Base-by-base conservation (phyloP, 805 yeast species). In the Lachancea thermotolerans region DNA sequence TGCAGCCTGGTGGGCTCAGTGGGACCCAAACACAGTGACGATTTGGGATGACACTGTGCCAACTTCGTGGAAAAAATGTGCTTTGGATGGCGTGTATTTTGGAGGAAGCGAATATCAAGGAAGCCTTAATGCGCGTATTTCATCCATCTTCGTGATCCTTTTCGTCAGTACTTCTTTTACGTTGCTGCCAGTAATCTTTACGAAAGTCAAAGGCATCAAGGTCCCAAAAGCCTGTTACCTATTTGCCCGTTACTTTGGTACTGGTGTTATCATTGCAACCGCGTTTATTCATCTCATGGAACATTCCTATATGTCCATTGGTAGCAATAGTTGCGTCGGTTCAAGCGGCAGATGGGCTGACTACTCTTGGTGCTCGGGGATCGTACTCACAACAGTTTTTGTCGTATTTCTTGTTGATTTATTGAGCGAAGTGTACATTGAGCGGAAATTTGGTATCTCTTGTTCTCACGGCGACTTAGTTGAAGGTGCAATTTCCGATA, bases 231-330 rank as follows among this genome's bases (percentile, higher is more conserved):
- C 78, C 77, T 73, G 79, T 51, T 82, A 82, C 64, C 81, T 82
- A 58, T 60, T 79, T 39, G 80, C 85, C 41, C 84, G 82, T 56
- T 84, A 74, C 64, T 85, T 85, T 59, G 95, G 95, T 49, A 81
- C 90, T 2, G 95, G 95, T 45, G 91, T 85, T 40, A 85, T 85
- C 56, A 73, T 85, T 10, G 85, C 91, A 11, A 85, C 95, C 1
- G 86, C 90, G 0, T 83, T 85, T 55, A 79, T 85, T 28, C 95
- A 85, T 66, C 67, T 85, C 48, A 64, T 85, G 47, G 72, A 77
- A 49, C 91, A 33, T 12, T 33, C 43, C 3, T 33, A 33, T 15
- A 21, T 25, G 14, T 33, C 37, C 3, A 40, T 40, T 15, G 43
- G 43, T 88, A 57, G 71, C 1, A 57, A 75, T 39, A 74, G 67